These are phyloP conservation scores for Nicotiana obtusifolia DNA, from an alignment of 257 asterid species.

Conservation along the genomic window DNA sequence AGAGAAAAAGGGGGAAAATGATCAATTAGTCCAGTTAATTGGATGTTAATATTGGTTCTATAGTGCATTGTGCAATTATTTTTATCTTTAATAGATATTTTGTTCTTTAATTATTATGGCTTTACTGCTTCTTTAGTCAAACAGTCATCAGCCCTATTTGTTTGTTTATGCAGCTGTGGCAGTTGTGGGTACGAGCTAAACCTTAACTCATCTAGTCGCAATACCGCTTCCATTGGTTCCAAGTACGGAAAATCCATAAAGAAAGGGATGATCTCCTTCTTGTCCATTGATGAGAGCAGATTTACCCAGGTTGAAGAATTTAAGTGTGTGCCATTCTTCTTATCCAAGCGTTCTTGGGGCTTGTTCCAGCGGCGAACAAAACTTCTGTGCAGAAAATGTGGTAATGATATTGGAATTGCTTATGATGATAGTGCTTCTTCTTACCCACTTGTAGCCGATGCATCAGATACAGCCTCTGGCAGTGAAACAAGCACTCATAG, in stretches of 20 bases:
- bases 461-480: constrained; percentile 42
- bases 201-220: constrained; percentile 75
- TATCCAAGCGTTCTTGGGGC: constrained; percentile 60
- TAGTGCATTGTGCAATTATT: not conserved
- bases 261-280: constrained; percentile 74
- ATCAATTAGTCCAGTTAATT: not conserved
- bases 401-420: constrained; percentile 61
- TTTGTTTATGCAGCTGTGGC: constrained; percentile 63
- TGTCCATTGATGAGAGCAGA: constrained; percentile 67
- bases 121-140: not conserved
- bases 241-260: constrained; percentile 71
- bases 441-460: constrained; percentile 45
- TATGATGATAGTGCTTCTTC: constrained; percentile 32
- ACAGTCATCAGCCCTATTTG: not conserved
- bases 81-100: not conserved
- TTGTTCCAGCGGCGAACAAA: constrained; percentile 46
- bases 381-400: constrained; percentile 74
- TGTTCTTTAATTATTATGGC: not conserved
- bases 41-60: not conserved
- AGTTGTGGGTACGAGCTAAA: constrained; percentile 73
- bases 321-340: constrained; percentile 50
- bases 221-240: constrained; percentile 69
- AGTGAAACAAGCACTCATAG: constrained; percentile 42
- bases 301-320: constrained; percentile 58
- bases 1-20: not conserved